Evolutionary conservation across 768 basidiomycete species (phyloP).

Genomic region (Boletus pseudo-olivaceus): DNA sequence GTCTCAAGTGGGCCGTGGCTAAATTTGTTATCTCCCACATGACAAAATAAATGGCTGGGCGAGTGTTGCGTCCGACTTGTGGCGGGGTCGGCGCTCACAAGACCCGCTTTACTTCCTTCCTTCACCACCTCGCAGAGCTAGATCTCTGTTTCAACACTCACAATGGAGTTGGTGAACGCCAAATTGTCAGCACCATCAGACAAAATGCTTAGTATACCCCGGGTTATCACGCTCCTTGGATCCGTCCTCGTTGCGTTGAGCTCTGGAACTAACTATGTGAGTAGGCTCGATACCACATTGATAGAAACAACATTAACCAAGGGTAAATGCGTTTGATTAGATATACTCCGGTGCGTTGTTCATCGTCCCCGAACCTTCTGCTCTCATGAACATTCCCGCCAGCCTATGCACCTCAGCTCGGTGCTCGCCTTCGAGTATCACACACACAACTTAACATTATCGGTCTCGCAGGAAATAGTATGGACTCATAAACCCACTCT

Average conservation of each 20-base stretch:
- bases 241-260: constrained; percentile 59
- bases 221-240: constrained; percentile 48
- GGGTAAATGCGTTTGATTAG: constrained; percentile 4
- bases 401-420: constrained; percentile 89
- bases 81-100: background rate
- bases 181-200: constrained; percentile 23
- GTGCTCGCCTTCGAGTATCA: constrained; percentile 65
- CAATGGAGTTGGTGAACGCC: constrained; percentile 6
- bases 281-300: constrained; percentile 22
- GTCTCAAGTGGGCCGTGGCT: too few relatives aligned
- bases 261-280: constrained; percentile 74
- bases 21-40: background rate
- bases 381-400: background rate
- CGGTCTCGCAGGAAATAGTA: constrained; percentile 76
- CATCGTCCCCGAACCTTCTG: background rate
- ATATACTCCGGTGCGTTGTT: constrained; percentile 29
- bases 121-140: background rate
- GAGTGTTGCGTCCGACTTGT: background rate
- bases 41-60: background rate
- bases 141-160: background rate
- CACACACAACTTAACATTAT: constrained; percentile 83
- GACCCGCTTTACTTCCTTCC: background rate
- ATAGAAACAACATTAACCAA: background rate
- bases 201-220: constrained; percentile 20
- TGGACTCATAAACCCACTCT: constrained; percentile 16